Conservation (phyloP, 345 rosid genomes). For the Dimocarpus longan region DNA sequence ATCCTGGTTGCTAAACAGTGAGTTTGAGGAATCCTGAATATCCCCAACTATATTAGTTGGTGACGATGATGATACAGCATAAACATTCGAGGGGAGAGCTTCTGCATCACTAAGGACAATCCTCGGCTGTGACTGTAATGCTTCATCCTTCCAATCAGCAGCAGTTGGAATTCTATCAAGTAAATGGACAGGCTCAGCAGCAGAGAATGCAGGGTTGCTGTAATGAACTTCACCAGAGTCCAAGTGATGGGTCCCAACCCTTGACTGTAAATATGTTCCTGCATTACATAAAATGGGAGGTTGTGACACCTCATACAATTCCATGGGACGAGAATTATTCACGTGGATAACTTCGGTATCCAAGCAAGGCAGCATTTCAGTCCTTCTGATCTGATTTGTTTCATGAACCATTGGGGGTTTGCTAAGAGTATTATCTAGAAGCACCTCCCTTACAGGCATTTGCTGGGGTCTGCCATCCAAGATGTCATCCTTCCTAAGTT, state of each 20-base stretch:
- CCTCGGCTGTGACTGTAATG: constrained; percentile 34
- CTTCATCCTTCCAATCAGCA: constrained; percentile 38
- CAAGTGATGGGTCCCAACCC: constrained; percentile 34
- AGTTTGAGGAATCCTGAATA: constrained; percentile 51
- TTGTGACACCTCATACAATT: constrained; percentile 33
- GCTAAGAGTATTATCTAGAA: constrained; percentile 33
- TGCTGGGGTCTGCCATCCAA: constrained; percentile 38
- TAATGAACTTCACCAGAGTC: constrained; percentile 42
- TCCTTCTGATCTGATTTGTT: constrained; percentile 30
- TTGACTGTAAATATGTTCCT: constrained; percentile 39
- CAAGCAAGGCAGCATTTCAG: constrained; percentile 28
- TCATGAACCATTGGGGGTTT: constrained; percentile 34
- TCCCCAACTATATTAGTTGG: constrained; percentile 33
- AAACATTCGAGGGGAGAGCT: constrained; percentile 27
- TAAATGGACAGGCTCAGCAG: constrained; percentile 29
- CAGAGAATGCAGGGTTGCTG: constrained; percentile 32
- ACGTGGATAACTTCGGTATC: constrained; percentile 29
- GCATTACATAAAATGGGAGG: constrained; percentile 40
- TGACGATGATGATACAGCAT: constrained; percentile 23
- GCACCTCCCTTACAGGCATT: constrained; percentile 36
- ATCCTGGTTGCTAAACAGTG: constrained; percentile 69
- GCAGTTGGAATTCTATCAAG: constrained; percentile 36
- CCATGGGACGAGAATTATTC: constrained; percentile 34
- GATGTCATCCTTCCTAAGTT: constrained; percentile 36
- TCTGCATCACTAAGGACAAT: constrained; percentile 29